Evolutionary conservation across 2,329 filamentous ascomycete species (phyloP).

Genomic region (Pestalotiopsis sp.): DNA sequence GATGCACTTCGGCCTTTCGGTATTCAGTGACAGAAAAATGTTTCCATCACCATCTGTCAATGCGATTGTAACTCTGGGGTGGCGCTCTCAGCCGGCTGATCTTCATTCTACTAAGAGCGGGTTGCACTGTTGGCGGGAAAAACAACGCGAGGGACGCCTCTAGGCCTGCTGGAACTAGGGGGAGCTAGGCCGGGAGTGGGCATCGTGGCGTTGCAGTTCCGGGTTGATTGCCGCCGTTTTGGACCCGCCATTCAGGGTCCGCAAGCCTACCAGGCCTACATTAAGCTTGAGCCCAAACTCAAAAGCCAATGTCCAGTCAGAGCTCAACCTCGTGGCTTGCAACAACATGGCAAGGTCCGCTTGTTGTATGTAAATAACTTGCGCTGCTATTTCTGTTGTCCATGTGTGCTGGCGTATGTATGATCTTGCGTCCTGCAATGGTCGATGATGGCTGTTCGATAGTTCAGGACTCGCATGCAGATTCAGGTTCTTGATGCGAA

Average conservation of each 20-base stretch:
- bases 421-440: background rate
- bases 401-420: background rate
- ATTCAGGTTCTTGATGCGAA: background rate
- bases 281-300: background rate
- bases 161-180: background rate
- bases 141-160: background rate
- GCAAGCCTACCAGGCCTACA: background rate
- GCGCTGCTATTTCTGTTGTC: background rate
- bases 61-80: background rate
- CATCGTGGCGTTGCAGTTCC: background rate
- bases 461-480: background rate
- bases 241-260: background rate
- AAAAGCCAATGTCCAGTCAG: background rate
- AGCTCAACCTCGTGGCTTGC: background rate
- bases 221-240: background rate
- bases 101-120: background rate
- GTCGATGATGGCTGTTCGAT: background rate
- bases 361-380: background rate
- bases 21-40: background rate
- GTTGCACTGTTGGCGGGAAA: background rate
- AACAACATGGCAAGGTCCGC: background rate
- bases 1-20: too few species aligned
- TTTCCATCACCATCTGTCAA: background rate
- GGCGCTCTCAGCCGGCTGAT: background rate
- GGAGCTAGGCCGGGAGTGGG: background rate